These are phyloP conservation scores for Petrea volubilis DNA, from an alignment of 257 asterid genomes.

Conservation along the genomic window DNA sequence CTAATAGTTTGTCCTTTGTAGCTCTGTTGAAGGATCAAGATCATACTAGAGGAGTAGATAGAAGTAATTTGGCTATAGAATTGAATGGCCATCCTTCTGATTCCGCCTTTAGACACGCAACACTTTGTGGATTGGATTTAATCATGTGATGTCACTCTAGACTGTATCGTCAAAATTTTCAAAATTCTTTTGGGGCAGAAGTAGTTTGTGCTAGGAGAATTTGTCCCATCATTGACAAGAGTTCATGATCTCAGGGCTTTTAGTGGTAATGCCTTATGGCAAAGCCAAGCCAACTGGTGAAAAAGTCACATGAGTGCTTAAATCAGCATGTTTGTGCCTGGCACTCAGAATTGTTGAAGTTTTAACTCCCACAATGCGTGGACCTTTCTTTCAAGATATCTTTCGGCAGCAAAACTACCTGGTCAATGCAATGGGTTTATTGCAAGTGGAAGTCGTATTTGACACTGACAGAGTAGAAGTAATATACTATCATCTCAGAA, in stretches of 20 bases:
- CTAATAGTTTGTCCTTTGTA: background rate
- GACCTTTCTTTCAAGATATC: background rate
- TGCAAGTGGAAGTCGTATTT: background rate
- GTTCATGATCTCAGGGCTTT: slow-evolving; percentile 2
- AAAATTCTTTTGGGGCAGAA: background rate
- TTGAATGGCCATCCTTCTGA: background rate
- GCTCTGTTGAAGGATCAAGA: background rate
- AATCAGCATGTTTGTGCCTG: background rate
- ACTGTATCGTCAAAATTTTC: background rate
- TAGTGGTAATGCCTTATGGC: background rate
- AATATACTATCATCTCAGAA: background rate
- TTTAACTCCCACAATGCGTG: background rate
- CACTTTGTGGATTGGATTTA: background rate
- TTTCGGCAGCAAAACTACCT: background rate
- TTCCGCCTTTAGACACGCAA: background rate
- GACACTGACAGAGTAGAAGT: background rate
- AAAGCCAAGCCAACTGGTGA: background rate
- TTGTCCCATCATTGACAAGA: background rate
- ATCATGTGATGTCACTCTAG: background rate
- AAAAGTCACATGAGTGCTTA: background rate
- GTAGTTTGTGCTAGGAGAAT: background rate
- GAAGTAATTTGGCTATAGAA: background rate
- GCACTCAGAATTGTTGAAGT: background rate
- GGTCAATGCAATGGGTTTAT: background rate
- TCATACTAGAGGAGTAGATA: background rate